phyloP scores from a whole-genome alignment of 345 rosid species.

The Linum usitatissimum region DNA sequence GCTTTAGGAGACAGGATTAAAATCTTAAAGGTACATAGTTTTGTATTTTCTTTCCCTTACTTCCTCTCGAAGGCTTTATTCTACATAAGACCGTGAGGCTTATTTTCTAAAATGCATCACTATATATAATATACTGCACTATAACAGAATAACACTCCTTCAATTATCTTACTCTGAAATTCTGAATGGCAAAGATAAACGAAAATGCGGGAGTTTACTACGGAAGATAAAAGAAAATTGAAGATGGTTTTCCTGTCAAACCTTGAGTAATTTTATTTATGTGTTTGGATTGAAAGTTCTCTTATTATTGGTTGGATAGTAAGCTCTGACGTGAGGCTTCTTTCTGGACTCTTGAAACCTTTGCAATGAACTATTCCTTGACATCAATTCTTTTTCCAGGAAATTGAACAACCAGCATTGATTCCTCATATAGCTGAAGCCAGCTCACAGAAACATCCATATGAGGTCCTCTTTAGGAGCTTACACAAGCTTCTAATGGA shows the following conservation, averaged over 20 bases:
- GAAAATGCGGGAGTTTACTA: neutral
- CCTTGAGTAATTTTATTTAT: neutral
- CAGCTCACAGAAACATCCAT: constrained; percentile 80
- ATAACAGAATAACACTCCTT: neutral
- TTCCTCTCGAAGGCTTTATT: neutral
- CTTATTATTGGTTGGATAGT: neutral
- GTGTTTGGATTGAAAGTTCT: neutral
- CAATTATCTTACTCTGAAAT: no score
- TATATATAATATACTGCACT: neutral
- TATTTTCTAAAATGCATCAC: neutral
- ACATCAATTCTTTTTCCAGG: constrained; percentile 33
- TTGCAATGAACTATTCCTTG: neutral
- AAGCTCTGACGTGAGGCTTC: neutral
- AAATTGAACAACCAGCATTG: constrained; percentile 92
- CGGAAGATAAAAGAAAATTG: neutral
- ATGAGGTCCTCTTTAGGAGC: constrained; percentile 95
- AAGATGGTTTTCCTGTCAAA: neutral
- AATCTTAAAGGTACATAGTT: constrained; percentile 56
- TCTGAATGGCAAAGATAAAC: neutral
- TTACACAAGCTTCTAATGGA: constrained; percentile 94
- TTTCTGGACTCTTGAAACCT: neutral
- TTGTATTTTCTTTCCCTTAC: neutral
- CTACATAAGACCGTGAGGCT: neutral
- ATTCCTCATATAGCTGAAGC: constrained; percentile 99
- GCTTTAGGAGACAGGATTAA: constrained; percentile 88